These are phyloP conservation scores for Stramenopiles sp. DNA, from an alignment of 352 stramenopile species.

Conservation along the genomic window DNA sequence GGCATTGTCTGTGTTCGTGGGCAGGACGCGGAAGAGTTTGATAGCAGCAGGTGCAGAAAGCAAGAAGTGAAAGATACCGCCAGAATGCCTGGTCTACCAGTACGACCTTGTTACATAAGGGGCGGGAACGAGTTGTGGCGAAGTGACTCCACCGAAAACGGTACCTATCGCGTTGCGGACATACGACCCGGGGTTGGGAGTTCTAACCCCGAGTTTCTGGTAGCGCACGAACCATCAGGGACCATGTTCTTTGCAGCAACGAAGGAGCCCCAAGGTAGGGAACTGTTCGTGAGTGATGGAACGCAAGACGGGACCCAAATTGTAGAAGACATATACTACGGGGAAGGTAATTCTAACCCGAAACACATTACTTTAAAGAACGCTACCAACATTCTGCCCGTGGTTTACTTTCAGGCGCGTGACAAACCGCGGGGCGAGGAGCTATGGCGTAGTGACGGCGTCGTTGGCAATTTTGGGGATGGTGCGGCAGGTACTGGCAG, in stretches of 20 bases:
- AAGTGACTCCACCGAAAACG: constrained; percentile 44
- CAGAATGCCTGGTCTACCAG: not conserved
- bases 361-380: not conserved
- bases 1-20: constrained; percentile 46
- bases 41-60: not conserved
- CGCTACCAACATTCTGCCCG: not conserved
- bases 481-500: constrained; percentile 3
- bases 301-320: constrained; percentile 21
- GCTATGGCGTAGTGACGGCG: not conserved
- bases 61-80: not conserved
- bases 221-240: constrained; percentile 27
- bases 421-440: not conserved
- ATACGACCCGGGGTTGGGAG: constrained; percentile 26
- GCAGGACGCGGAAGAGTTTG: not conserved
- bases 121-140: constrained; percentile 43
- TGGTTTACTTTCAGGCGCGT: not conserved
- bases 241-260: constrained; percentile 31
- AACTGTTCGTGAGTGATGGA: constrained; percentile 44
- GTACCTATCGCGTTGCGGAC: constrained; percentile 37
- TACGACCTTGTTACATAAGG: constrained; percentile 18
- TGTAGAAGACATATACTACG: not conserved
- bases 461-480: not conserved
- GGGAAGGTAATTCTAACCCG: not conserved
- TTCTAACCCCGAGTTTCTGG: constrained; percentile 32
- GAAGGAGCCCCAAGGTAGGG: constrained; percentile 27